Conservation (phyloP, 208 protist genomes). For the Sergeia podlipaevii region DNA sequence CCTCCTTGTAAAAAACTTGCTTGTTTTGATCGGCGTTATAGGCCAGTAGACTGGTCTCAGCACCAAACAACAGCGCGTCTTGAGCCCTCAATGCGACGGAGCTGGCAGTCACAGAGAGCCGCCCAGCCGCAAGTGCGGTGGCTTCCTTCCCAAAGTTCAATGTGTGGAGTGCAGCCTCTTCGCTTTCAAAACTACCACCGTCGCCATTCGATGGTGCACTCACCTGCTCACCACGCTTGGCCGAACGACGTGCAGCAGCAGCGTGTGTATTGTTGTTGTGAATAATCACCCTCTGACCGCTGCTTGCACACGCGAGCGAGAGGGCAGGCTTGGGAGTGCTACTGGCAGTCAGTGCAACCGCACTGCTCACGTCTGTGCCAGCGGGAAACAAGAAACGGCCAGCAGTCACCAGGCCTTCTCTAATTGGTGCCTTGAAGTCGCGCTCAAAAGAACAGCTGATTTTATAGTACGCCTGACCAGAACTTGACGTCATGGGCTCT, state of each 20-base stretch:
- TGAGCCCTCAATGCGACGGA: constrained; percentile 9
- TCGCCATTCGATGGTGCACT: not conserved
- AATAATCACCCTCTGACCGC: constrained; percentile 70
- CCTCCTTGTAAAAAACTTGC: constrained; percentile 92
- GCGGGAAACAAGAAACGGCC: constrained; percentile 57
- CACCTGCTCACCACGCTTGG: constrained; percentile 25
- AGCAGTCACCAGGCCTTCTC: constrained; percentile 45
- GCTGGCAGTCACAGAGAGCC: constrained; percentile 14
- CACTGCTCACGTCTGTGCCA: constrained; percentile 5
- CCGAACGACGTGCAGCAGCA: constrained; percentile 25
- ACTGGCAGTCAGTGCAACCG: constrained; percentile 7
- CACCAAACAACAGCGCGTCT: constrained; percentile 90
- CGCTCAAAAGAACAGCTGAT: constrained; percentile 67
- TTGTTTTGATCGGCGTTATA: constrained; percentile 92
- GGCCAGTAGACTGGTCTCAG: constrained; percentile 82
- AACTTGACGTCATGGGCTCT: constrained; percentile 11
- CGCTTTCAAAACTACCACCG: constrained; percentile 1
- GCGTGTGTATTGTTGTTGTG: constrained; percentile 79
- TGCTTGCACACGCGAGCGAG: constrained; percentile 68
- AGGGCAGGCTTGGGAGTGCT: constrained; percentile 23
- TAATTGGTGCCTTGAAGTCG: constrained; percentile 40
- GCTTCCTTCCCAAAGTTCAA: constrained; percentile 89
- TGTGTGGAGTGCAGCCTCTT: constrained; percentile 39
- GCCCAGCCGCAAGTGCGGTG: constrained; percentile 69
- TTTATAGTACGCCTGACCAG: constrained; percentile 32